A percentile compares a stretch with the other conserved stretches of the same genome.
These are phyloP conservation scores for Kwoniella mangroviensis DNA, from an alignment of 768 basidiomycete genomes.

Conservation along the genomic window DNA sequence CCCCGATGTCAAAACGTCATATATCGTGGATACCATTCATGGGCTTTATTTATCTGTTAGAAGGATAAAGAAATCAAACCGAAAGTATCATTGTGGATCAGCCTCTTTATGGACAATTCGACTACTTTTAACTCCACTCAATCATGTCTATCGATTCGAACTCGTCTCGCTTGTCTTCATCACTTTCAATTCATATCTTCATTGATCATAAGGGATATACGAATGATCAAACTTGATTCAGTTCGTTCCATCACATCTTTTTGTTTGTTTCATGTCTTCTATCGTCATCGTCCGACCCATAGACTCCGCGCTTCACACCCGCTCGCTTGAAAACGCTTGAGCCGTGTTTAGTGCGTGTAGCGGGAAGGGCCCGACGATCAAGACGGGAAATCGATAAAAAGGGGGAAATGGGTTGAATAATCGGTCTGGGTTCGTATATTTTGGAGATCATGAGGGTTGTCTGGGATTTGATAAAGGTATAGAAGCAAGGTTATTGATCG, in stretches of 20 bases:
- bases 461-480: too few species aligned
- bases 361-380: conserved; percentile 3
- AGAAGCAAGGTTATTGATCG: too few species aligned
- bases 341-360: conserved; percentile 36
- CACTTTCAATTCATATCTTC: too few species aligned
- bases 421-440: not conserved
- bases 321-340: conserved; percentile 51
- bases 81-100: not conserved
- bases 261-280: not conserved
- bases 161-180: too few species aligned
- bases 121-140: not conserved
- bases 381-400: not conserved
- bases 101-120: not conserved
- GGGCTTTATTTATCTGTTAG: too few species aligned
- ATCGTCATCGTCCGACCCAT: conserved; percentile 3
- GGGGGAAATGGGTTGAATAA: conserved; percentile 7
- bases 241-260: not conserved
- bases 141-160: not conserved
- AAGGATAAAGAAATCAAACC: not conserved
- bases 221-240: not conserved
- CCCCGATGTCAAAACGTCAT: not conserved
- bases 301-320: conserved; percentile 39
- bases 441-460: too few species aligned
- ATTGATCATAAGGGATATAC: not conserved
- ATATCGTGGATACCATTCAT: not conserved